These are phyloP conservation scores for Rusavskia elegans DNA, from an alignment of 495 filamentous ascomycete genomes.

Conservation along the genomic window DNA sequence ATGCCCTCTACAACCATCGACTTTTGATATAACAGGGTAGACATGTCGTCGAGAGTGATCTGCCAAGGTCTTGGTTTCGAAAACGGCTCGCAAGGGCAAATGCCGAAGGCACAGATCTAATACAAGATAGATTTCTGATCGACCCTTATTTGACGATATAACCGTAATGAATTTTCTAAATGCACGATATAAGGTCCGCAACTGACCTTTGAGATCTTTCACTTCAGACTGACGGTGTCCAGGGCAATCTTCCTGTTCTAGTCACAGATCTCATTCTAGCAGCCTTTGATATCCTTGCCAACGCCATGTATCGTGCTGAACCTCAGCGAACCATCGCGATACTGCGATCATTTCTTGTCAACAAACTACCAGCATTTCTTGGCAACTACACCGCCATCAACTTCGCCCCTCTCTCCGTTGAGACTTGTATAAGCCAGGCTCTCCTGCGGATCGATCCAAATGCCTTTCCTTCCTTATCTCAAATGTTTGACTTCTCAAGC, in stretches of 20 bases:
- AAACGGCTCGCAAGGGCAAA: not conserved
- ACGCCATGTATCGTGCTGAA: slow-evolving; percentile 69
- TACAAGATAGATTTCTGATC: slow-evolving; percentile 48
- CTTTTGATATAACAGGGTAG: no score
- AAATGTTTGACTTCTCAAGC: slow-evolving; percentile 63
- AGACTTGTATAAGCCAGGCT: slow-evolving; percentile 67
- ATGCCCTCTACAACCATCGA: no score
- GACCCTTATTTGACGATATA: slow-evolving; percentile 70
- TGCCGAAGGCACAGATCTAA: slow-evolving; percentile 17
- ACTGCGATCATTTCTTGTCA: slow-evolving; percentile 83
- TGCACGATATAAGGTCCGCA: slow-evolving; percentile 58
- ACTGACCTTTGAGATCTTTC: not conserved
- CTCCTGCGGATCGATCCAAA: slow-evolving; percentile 60
- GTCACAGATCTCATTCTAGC: slow-evolving; percentile 70
- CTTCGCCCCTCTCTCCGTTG: slow-evolving; percentile 51
- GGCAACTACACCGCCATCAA: slow-evolving; percentile 40
- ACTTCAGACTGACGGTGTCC: not conserved
- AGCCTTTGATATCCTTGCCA: slow-evolving; percentile 77
- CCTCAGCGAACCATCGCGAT: slow-evolving; percentile 52
- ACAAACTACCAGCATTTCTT: slow-evolving; percentile 77
- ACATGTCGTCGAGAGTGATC: no score
- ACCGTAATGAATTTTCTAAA: slow-evolving; percentile 64
- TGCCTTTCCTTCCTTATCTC: slow-evolving; percentile 63
- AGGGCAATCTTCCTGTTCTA: slow-evolving; percentile 62
- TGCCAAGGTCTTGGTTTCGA: no score